Conservation (phyloP, 2,329 filamentous ascomycete species). For the Cordyceps pruinosa region DNA sequence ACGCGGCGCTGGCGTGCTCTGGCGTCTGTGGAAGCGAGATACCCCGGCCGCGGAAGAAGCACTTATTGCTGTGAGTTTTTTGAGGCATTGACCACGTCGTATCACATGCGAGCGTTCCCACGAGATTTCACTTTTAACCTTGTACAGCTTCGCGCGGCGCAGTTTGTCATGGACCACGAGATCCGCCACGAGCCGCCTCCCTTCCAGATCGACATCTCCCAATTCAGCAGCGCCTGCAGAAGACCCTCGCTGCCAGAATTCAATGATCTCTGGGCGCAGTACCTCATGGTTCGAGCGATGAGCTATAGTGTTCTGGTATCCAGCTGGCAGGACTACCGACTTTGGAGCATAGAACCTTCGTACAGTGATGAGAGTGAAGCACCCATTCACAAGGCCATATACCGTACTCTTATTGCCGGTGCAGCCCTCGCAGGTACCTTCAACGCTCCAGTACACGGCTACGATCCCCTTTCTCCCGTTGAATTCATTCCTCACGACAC, state of each 20-base stretch:
- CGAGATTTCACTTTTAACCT: background rate
- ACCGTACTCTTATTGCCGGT: background rate
- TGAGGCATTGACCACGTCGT: no score
- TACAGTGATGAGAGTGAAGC: background rate
- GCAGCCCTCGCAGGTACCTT: background rate
- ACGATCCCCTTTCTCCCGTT: background rate
- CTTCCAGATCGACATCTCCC: background rate
- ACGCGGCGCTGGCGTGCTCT: background rate
- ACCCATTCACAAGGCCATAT: background rate
- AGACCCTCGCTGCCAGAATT: background rate
- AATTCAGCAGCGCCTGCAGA: background rate
- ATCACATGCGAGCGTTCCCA: no score
- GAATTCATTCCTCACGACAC: no score
- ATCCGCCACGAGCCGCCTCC: background rate
- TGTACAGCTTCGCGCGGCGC: background rate
- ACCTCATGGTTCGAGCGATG: background rate
- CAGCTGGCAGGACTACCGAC: background rate
- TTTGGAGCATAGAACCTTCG: background rate
- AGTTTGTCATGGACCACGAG: background rate
- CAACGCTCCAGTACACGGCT: background rate
- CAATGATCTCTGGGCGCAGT: background rate
- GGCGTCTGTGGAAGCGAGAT: background rate
- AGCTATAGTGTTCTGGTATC: background rate
- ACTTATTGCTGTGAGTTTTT: background rate
- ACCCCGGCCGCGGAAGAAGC: background rate